phyloP scores from a whole-genome alignment of 805 yeast species.

The Zygoascus bituminiphila region DNA sequence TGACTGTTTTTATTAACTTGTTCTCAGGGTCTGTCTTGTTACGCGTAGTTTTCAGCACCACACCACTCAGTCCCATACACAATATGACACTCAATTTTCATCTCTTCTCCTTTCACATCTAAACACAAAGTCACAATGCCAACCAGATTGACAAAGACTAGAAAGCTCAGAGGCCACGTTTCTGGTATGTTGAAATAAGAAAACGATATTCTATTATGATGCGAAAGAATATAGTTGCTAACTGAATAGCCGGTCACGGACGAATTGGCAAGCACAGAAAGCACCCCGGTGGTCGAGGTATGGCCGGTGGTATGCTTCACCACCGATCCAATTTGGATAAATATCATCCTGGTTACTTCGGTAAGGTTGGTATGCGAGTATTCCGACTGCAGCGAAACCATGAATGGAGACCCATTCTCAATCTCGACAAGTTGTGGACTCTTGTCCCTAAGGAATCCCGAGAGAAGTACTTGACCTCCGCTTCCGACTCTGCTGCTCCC shows the following conservation, averaged over 20 bases:
- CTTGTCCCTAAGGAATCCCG: slow-evolving; percentile 89
- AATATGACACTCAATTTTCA: neutral
- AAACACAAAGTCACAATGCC: slow-evolving; percentile 52
- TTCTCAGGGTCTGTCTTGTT: neutral
- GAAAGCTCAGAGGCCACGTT: slow-evolving; percentile 99
- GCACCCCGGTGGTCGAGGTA: slow-evolving; percentile 99
- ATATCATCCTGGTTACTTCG: slow-evolving; percentile 99
- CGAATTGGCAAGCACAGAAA: slow-evolving; percentile 99
- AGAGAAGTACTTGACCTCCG: slow-evolving; percentile 80
- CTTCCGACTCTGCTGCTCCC: slow-evolving; percentile 89
- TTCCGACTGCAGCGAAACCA: slow-evolving; percentile 93
- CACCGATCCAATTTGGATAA: slow-evolving; percentile 99
- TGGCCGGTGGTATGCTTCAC: slow-evolving; percentile 99
- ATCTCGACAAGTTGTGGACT: slow-evolving; percentile 98
- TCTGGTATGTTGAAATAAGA: slow-evolving; percentile 65
- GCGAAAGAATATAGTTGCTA: slow-evolving; percentile 15
- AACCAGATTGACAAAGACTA: slow-evolving; percentile 97
- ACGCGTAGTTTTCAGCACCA: neutral
- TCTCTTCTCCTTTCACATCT: slow-evolving; percentile 3
- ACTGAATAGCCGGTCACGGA: slow-evolving; percentile 91
- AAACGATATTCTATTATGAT: neutral
- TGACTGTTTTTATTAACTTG: too few relatives aligned
- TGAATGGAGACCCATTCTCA: slow-evolving; percentile 96
- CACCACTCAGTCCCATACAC: neutral
- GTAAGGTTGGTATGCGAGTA: slow-evolving; percentile 99